These are phyloP conservation scores for Cytospora paraplurivora DNA, from an alignment of 2,329 filamentous ascomycete genomes.

Conservation along the genomic window DNA sequence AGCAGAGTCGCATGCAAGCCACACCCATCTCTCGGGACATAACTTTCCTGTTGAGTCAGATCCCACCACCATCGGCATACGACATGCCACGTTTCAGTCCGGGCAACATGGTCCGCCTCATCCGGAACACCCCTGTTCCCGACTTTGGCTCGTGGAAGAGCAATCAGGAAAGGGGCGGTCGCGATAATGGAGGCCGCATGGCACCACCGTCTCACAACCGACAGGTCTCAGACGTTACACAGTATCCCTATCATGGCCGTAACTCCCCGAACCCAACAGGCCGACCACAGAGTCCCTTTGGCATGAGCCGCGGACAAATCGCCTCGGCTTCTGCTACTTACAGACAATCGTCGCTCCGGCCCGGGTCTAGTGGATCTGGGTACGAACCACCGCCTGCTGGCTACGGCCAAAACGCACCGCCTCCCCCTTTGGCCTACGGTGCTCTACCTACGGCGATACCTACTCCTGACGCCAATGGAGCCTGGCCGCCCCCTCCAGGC, in stretches of 20 bases:
- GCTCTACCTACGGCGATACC: constrained; percentile 14
- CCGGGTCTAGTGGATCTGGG: constrained; percentile 46
- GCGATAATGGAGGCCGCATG: constrained; percentile 35
- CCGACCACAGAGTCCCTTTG: constrained; percentile 53
- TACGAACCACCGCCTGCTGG: constrained; percentile 44
- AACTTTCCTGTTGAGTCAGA: constrained; percentile 68
- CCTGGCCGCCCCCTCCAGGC: constrained; percentile 22
- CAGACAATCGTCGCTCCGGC: constrained; percentile 54
- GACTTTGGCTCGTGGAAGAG: constrained; percentile 59
- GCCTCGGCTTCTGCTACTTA: constrained; percentile 47
- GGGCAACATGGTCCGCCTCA: constrained; percentile 69
- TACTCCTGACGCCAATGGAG: constrained; percentile 21
- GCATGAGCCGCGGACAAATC: constrained; percentile 41
- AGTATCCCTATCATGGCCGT: constrained; percentile 32
- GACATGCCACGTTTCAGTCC: constrained; percentile 70
- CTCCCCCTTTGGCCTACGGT: constrained; percentile 20
- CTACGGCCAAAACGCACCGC: constrained; percentile 33
- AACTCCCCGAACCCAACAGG: constrained; percentile 32
- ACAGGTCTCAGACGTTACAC: constrained; percentile 31
- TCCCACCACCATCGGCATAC: constrained; percentile 74
- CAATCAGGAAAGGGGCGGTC: constrained; percentile 36
- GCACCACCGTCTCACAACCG: constrained; percentile 31
- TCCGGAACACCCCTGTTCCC: constrained; percentile 69
- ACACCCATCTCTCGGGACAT: constrained; percentile 73
- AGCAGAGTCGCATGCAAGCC: constrained; percentile 66